Base-by-base conservation (phyloP, 2,329 filamentous ascomycete genomes). In the Fusarium luffae region DNA sequence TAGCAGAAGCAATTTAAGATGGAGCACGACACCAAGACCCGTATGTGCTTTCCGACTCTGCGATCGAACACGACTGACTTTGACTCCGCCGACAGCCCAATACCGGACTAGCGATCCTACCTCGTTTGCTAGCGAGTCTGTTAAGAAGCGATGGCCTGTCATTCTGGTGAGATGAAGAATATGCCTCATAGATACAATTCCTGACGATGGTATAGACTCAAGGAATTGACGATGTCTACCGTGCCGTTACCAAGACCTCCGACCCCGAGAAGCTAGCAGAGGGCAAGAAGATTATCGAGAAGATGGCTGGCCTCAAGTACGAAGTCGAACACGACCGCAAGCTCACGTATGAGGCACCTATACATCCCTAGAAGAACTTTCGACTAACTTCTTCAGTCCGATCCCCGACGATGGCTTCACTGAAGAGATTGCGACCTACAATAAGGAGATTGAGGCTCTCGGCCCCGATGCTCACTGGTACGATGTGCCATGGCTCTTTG, bases 141-240 rank as follows among this genome's bases (percentile, higher is more conserved):
- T 93, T 34, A 87, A 91, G 76, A 91, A 94, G 72, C 87, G 96
- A 79, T 99, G 95, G 96, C 96, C 96, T 18, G 86, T 97, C 59
- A 99, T 99, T 77, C 83, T 99, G 74, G 93, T 97, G 75, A 78
- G 87, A 77, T 48, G 2, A n/a, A 23, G 3, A 19, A 4, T 37
- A 27, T 32, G 4, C 8, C 8, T 13, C 40, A 18, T 41, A 18
- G 16, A n/a, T 3, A 10, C 21, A 11, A 7, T 16, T 23, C 6
- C 62, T 75, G 13, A 75, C 41, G 34, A 6, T 23, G 5, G 1
- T 13, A 1, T 67, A 97, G 93, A 98, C 96, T 18, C 89, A 94
- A 78, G 93, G 92, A 59, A 96, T 99, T 76, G 95, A 99, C 78
- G 95, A 98, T 79, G 86, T 97, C n/a, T 94, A 97, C 82, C 92